Conservation (phyloP, 306 rosid genomes). For the Citrullus colocynthis region DNA sequence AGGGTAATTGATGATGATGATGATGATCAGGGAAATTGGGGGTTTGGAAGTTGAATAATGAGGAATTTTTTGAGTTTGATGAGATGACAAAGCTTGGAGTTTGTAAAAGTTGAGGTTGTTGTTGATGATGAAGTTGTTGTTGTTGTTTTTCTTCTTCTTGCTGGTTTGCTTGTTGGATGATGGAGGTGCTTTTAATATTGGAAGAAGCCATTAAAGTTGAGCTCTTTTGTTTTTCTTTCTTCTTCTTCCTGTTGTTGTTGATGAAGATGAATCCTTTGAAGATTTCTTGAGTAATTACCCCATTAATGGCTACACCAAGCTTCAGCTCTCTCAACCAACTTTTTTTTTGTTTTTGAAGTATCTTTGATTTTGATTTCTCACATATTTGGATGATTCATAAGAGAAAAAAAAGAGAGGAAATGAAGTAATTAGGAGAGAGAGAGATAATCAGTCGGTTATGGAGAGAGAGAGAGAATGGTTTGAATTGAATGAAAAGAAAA, state of each 20-base stretch:
- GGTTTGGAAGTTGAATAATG: neutral
- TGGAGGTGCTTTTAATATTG: neutral
- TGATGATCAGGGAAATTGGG: constrained; percentile 21
- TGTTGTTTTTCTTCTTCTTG: neutral
- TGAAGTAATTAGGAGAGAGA: constrained; percentile 2
- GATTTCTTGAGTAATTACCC: constrained; percentile 16
- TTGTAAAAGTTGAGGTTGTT: constrained; percentile 18
- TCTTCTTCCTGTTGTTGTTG: neutral
- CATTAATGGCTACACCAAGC: constrained; percentile 44
- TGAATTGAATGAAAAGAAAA: constrained; percentile 36
- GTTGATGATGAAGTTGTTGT: constrained; percentile 33
- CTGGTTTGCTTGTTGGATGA: neutral
- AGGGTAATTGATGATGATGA: constrained; percentile 37
- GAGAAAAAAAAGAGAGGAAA: constrained; percentile 11
- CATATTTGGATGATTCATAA: neutral
- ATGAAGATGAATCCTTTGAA: neutral
- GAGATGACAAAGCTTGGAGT: neutral
- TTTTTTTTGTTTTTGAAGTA: neutral
- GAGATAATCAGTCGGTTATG: constrained; percentile 9
- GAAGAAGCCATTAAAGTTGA: neutral
- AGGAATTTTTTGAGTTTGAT: neutral
- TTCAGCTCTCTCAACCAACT: constrained; percentile 7
- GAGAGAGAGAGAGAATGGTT: constrained; percentile 10
- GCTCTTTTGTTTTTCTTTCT: neutral
- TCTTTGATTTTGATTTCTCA: neutral